Evolutionary conservation across 306 rosid species (phyloP), one percentile per base, ranked within the genome.

Genomic region (Herpetospermum pedunculosum): DNA sequence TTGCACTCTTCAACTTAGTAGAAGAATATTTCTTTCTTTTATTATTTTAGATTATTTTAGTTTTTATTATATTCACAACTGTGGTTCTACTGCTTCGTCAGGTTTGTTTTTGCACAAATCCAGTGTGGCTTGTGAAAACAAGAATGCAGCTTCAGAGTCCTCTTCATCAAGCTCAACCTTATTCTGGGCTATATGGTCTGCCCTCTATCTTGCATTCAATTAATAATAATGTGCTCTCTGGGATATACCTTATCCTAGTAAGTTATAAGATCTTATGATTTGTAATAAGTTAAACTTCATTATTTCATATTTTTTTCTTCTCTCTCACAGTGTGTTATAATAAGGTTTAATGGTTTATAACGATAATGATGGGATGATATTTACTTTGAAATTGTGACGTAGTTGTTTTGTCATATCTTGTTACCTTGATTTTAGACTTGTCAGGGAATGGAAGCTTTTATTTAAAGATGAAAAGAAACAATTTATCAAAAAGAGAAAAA

Each of bases 61-160:
- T 73, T 16, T 78, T 55, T 68, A 50, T n/a, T 10, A 72, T 62
- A 26, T 78, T 75, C 43, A 74, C 82, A 75, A 72, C 60, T 62
- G 76, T 62, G 52, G 32, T 59, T 75, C 80, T 77, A 35, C 75
- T 78, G 37, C 75, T 69, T 81, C 76, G 58, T 73, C 85, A 94
- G 97, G 97, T 91, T 74, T 86, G 84, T 80, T 85, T 94, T 63
- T 94, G 90, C 82, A 94, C 99, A 43, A 88, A 91, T 82, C 99
- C 97, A 62, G 77, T 91, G 69, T 91, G 99, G 97, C 89, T 94
- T 19, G 97, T 94, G 62, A 94, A 94, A 81, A 94, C 97, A 80
- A 87, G 99, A 87, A 75, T 94, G 88, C 97, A 94, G 87, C 99
- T 94, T 84, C 99, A 94, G 85, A 89, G 83, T 81, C 97, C 96